Conservation (phyloP, 176 grass and related monocot species). For the Rhipidocladum racemiflorum region DNA sequence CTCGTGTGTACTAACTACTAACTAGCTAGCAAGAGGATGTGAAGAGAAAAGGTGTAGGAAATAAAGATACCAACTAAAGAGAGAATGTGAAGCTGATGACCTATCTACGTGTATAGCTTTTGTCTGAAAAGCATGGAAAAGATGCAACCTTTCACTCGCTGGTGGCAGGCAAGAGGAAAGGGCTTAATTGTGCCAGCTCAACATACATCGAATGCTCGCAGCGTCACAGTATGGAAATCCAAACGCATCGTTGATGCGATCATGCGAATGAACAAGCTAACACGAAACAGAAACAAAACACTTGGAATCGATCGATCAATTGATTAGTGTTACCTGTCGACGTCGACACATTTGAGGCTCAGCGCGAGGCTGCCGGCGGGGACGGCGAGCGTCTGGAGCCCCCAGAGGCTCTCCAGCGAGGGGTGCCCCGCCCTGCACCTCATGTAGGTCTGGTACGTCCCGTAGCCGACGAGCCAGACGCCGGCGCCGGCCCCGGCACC, state of each 20-base stretch:
- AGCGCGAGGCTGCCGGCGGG: slow-evolving; percentile 50
- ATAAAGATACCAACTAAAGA: background rate
- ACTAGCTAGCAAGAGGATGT: background rate
- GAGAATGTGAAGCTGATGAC: background rate
- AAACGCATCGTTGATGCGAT: background rate
- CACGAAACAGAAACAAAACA: background rate
- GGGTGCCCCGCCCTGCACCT: slow-evolving; percentile 54
- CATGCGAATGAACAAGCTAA: background rate
- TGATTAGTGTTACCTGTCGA: slow-evolving; percentile 39
- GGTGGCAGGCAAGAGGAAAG: background rate
- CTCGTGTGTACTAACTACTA: background rate
- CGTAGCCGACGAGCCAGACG: slow-evolving; percentile 61
- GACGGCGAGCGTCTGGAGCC: slow-evolving; percentile 54
- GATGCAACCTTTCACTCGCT: background rate
- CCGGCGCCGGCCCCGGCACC: slow-evolving; percentile 32
- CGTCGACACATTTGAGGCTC: slow-evolving; percentile 46
- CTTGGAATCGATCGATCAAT: background rate
- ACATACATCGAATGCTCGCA: background rate
- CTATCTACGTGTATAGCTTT: slow-evolving; percentile 18
- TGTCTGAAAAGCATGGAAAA: slow-evolving; percentile 22
- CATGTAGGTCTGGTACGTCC: slow-evolving; percentile 69
- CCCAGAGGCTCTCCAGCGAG: slow-evolving; percentile 68
- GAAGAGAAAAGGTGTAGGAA: background rate
- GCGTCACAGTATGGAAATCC: background rate
- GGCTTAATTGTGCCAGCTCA: background rate